These are phyloP conservation scores for Filosporella fistucella DNA, from an alignment of 495 filamentous ascomycete species.

Conservation along the genomic window DNA sequence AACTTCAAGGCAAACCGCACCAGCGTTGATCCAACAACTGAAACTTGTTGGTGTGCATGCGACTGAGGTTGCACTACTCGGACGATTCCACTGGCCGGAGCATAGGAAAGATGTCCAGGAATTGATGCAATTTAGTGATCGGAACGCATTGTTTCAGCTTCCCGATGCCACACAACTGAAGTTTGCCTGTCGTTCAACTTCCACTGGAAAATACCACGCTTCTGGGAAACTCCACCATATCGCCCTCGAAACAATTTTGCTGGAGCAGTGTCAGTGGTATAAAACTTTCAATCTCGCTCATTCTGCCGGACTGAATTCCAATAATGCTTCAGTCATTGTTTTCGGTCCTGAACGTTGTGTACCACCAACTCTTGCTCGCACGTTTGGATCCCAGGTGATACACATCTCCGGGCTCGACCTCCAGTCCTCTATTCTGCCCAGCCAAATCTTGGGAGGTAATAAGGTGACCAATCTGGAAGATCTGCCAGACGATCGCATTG, in stretches of 20 bases:
- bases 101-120: constrained; percentile 9
- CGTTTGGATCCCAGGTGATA: too few species aligned
- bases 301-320: not conserved
- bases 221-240: constrained; percentile 28
- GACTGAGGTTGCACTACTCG: constrained; percentile 30
- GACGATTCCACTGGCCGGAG: constrained; percentile 32
- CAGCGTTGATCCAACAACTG: constrained; percentile 26
- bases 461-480: not conserved
- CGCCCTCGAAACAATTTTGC: constrained; percentile 21
- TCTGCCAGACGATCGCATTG: not conserved
- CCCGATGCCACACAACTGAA: constrained; percentile 31
- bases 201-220: constrained; percentile 16
- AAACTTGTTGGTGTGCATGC: constrained; percentile 31
- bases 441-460: too few species aligned
- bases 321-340: not conserved
- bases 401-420: too few species aligned
- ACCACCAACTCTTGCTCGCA: not conserved
- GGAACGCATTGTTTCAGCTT: constrained; percentile 29
- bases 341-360: not conserved
- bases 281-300: not conserved
- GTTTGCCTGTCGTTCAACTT: constrained; percentile 28
- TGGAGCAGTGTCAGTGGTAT: constrained; percentile 1
- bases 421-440: too few species aligned
- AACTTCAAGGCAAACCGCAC: constrained; percentile 21
- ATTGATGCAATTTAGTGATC: constrained; percentile 24